Evolutionary conservation across 768 basidiomycete species (phyloP).

Genomic region (Rhizopogon vulgaris): DNA sequence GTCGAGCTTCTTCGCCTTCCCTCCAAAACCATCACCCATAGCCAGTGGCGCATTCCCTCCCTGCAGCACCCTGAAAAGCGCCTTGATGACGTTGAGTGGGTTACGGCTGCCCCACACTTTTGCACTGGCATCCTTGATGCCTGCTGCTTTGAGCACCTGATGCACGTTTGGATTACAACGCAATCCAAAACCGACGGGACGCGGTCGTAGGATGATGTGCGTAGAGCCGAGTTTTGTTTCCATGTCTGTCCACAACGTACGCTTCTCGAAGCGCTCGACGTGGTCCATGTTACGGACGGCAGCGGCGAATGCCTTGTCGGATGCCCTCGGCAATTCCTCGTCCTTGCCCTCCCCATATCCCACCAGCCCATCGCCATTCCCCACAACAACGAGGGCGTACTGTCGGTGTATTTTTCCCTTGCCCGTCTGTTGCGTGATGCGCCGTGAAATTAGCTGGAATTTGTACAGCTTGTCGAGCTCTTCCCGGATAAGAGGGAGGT

Average conservation of each 20-base stretch:
- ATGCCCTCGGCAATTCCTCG: constrained; percentile 44
- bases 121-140: constrained; percentile 90
- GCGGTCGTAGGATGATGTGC: constrained; percentile 70
- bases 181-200: constrained; percentile 88
- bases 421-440: constrained; percentile 84
- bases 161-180: constrained; percentile 87
- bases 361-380: constrained; percentile 78
- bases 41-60: constrained; percentile 73
- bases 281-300: constrained; percentile 88
- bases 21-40: constrained; percentile 81
- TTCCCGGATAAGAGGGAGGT: constrained; percentile 9
- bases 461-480: constrained; percentile 31
- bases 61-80: constrained; percentile 75
- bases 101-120: constrained; percentile 95
- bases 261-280: constrained; percentile 88
- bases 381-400: constrained; percentile 64
- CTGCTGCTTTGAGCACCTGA: constrained; percentile 85
- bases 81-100: constrained; percentile 76
- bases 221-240: constrained; percentile 80
- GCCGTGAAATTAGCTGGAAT: constrained; percentile 39
- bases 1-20: constrained; percentile 59
- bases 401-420: constrained; percentile 81
- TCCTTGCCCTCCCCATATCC: constrained; percentile 82
- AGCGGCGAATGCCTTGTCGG: constrained; percentile 51
- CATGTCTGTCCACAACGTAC: constrained; percentile 94